phyloP scores from a whole-genome alignment of 2,329 filamentous ascomycete species.

The Monosporascus cannonballus region DNA sequence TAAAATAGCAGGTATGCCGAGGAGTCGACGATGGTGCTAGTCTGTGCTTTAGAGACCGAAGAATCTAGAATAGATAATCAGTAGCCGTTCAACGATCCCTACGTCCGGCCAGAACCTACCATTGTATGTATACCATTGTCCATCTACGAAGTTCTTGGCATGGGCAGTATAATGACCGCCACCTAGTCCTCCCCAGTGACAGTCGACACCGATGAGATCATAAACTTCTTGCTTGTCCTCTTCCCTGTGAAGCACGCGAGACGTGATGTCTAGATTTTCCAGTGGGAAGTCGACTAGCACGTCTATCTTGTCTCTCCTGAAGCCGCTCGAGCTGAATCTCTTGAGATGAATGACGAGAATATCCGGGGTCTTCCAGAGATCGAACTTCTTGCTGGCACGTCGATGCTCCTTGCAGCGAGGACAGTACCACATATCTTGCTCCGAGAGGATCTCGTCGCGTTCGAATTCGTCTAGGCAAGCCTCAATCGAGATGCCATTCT shows the following conservation, averaged over 20 bases:
- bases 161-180: constrained; percentile 96
- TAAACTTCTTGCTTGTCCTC: constrained; percentile 79
- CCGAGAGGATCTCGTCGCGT: constrained; percentile 86
- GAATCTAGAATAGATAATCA: constrained; percentile 58
- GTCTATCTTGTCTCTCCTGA: constrained; percentile 85
- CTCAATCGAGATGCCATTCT: constrained; percentile 74
- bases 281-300: constrained; percentile 87
- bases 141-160: constrained; percentile 86
- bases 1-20: constrained; percentile 95
- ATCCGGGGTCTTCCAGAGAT: constrained; percentile 94
- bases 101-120: constrained; percentile 49
- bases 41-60: constrained; percentile 57
- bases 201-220: constrained; percentile 91
- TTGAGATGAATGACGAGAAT: constrained; percentile 94
- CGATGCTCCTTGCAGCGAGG: constrained; percentile 91
- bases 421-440: constrained; percentile 97
- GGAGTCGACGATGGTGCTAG: constrained; percentile 59
- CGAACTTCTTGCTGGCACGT: constrained; percentile 90
- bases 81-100: constrained; percentile 10
- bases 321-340: constrained; percentile 81
- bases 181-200: constrained; percentile 88
- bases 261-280: constrained; percentile 75
- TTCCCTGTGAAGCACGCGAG: constrained; percentile 72
- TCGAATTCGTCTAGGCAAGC: constrained; percentile 94
- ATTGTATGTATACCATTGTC: constrained; percentile 94